Evolutionary conservation across 1,284 basidiomycete species (phyloP), one percentile per base, ranked within the genome.

Genomic region (Ceratorhiza oryzae-sativae): DNA sequence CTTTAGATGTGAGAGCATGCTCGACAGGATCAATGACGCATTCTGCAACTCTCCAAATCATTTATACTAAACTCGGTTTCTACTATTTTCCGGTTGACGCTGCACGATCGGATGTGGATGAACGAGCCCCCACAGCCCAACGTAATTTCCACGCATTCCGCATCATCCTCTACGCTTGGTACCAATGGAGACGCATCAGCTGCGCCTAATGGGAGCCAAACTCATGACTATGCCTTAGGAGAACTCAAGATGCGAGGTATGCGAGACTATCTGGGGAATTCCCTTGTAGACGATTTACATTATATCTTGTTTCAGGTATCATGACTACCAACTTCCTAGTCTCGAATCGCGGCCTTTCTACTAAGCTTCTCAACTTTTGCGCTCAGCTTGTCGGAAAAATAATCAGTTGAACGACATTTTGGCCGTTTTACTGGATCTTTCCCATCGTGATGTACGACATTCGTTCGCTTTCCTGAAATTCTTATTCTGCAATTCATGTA

Each of bases 21-120:
- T 93, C 77, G 92, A 93, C 67, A 88, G 88, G 73, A 88, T 95
- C 78, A 89, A 88, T 74, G 89, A 91, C n/a, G 85, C 87, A 0
- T 88, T 95, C 75, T 86, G 88, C 32, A 90, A 86, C 68, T 90
- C 91, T 0, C 86, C 90, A 6, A 93, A 91, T 74, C 90, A 2
- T 81, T 84, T 1, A 90, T 94, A 75, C 86, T 95, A 71, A 84
- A 85, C 48, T 85, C 89, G 18, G 88, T 90, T 25, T 90, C 91
- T 3, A 87, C 84, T 73, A 88, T 95, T 72, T 91, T 94, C 80
- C 86, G 88, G 30, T 32, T 67, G 25, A 67, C 63, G 4, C n/a
- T 55, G 41, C 41, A 20, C 27, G 63, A 67, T 25, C 48, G 63
- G 12, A 67, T 67, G 63, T 67, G 63, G 63, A 67, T 49, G 32